Evolutionary conservation across 73 alveolate species (phyloP), one percentile per base, ranked within the genome.

Genomic region (Paramecium pentaurelia): DNA sequence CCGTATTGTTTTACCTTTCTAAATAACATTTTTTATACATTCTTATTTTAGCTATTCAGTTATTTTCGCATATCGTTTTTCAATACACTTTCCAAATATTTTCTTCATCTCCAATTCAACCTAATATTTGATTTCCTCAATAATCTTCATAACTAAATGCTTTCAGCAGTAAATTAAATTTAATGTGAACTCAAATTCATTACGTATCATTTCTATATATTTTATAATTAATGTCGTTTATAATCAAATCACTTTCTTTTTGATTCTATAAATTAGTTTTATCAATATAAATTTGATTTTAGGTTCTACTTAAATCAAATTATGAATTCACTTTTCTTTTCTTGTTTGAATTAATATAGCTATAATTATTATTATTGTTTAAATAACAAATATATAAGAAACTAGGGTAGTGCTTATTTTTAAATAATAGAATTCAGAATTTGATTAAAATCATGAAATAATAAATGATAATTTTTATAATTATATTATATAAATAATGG

Each of bases 41-140:
- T 73, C 87, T 73, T 73, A 8, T 38, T 73, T 73, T 16, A 73
- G 54, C 4, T 73, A 12, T 37, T 73, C 60, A 36, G 87, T 73
- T 73, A 73, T 10, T 73, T 73, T 73, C 3, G 87, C 87, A 11
- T 73, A 73, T 25, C 87, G 58, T 73, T 73, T 73, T 38, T 73
- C 87, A 5, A 73, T 73, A 14, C 87, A 73, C 18, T 73, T 73
- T 30, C 87, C 87, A 73, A 34, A 30, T 38, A 37, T 73, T 37
- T 22, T 36, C 36, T 73, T 73, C 87, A 73, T 73, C 8, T 73
- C 60, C 36, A 30, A 34, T 73, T 73, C 87, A 12, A 73, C 87
- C 18, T 73, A 38, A 22, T 73, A 30, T 38, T 73, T 73, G 20
- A 73, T 73, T 73, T 73, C 87, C 47, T 73, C 87, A 30, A 73